Evolutionary conservation across 176 grass and related monocot genomes (phyloP).

Genomic region (Triticum monococcum): DNA sequence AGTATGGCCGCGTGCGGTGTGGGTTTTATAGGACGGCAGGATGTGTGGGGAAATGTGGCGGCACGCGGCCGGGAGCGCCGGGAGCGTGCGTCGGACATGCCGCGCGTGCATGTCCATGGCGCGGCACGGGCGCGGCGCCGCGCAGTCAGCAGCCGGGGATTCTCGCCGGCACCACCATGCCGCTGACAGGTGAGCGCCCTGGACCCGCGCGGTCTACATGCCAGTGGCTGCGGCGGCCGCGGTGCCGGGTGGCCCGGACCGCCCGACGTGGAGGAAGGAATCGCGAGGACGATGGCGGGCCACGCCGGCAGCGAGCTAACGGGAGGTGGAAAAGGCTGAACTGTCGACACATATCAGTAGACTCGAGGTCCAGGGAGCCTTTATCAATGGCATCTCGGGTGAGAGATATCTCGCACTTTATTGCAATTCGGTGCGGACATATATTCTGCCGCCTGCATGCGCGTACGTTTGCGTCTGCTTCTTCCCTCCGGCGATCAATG

Average conservation of each 20-base stretch:
- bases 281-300: neutral
- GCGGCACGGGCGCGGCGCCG: neutral
- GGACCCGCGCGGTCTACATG: neutral
- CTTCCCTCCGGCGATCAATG: too few species aligned
- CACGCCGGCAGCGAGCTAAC: neutral
- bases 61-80: conserved; percentile 22
- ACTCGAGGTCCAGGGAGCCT: neutral
- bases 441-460: neutral
- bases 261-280: conserved; percentile 19
- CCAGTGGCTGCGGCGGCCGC: neutral
- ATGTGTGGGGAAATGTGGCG: conserved; percentile 19
- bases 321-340: neutral
- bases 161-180: neutral
- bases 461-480: neutral
- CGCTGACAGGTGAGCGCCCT: conserved; percentile 27
- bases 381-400: conserved; percentile 11
- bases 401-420: neutral
- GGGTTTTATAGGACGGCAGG: conserved; percentile 48
- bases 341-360: neutral
- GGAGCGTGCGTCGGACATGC: conserved; percentile 35
- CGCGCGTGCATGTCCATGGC: conserved; percentile 29
- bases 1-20: conserved; percentile 22
- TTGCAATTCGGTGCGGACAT: neutral
- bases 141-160: neutral
- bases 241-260: neutral